phyloP scores from a whole-genome alignment of 176 grass and related monocot species.

The Juncus effusus region DNA sequence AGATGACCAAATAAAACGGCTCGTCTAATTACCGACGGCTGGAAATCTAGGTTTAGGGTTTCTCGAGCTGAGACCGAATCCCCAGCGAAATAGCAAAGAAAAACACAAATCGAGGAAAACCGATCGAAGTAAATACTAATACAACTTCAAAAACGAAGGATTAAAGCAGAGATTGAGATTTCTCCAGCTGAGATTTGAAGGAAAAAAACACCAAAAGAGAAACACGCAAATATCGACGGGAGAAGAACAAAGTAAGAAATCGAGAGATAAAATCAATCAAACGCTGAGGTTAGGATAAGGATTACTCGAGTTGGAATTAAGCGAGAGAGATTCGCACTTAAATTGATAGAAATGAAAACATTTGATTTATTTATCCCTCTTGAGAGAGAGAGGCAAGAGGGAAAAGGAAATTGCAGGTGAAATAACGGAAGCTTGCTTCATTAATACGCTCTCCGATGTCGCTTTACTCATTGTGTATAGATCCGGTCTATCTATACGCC shows the following conservation, averaged over 20 bases:
- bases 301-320: conserved; percentile 7
- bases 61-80: conserved; percentile 20
- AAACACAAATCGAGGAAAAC: conserved; percentile 8
- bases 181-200: neutral
- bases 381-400: neutral
- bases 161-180: neutral
- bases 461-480: neutral
- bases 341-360: conserved; percentile 16
- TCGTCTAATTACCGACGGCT: neutral
- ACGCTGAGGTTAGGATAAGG: neutral
- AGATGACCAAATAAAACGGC: conserved; percentile 3
- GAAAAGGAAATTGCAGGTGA: conserved; percentile 9
- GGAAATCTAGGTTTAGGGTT: conserved; percentile 24
- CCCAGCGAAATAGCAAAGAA: neutral
- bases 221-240: neutral
- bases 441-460: conserved; percentile 27
- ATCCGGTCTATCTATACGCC: conserved; percentile 6
- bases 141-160: neutral
- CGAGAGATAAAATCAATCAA: neutral
- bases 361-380: conserved; percentile 26
- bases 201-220: conserved; percentile 4
- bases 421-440: conserved; percentile 23
- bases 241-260: neutral
- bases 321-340: conserved; percentile 8
- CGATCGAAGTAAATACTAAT: conserved; percentile 16